These are phyloP conservation scores for Saturnispora bothae DNA, from an alignment of 805 yeast genomes.

Conservation along the genomic window DNA sequence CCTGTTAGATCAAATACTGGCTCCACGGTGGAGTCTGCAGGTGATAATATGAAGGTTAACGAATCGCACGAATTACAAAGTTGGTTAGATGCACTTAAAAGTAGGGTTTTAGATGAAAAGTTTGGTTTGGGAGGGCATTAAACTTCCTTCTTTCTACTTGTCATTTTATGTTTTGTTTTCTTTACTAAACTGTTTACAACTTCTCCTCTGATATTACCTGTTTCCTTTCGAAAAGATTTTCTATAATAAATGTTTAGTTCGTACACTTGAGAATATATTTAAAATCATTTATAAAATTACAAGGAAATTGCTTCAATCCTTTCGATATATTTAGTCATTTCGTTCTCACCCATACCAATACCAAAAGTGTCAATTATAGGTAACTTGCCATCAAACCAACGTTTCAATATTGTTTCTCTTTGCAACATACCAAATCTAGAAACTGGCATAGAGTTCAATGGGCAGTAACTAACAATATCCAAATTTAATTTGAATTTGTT, in stretches of 20 bases:
- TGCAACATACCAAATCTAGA: constrained; percentile 71
- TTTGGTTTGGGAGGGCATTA: constrained; percentile 22
- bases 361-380: constrained; percentile 36
- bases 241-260: no score
- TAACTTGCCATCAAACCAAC: constrained; percentile 44
- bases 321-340: constrained; percentile 35
- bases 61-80: constrained; percentile 27
- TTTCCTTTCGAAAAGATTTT: no score
- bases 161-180: no score
- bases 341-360: constrained; percentile 57
- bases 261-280: no score
- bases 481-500: constrained; percentile 72
- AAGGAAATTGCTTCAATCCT: no score
- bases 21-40: constrained; percentile 1
- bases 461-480: constrained; percentile 76
- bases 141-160: no score
- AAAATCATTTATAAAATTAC: no score
- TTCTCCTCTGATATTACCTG: no score
- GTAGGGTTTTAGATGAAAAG: constrained; percentile 27
- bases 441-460: constrained; percentile 49
- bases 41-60: background rate
- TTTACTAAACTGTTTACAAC: no score
- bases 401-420: constrained; percentile 52
- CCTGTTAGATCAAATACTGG: constrained; percentile 3
- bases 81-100: constrained; percentile 51